Evolutionary conservation across 2,329 filamentous ascomycete species (phyloP).

Genomic region (Pezicula radicicola): DNA sequence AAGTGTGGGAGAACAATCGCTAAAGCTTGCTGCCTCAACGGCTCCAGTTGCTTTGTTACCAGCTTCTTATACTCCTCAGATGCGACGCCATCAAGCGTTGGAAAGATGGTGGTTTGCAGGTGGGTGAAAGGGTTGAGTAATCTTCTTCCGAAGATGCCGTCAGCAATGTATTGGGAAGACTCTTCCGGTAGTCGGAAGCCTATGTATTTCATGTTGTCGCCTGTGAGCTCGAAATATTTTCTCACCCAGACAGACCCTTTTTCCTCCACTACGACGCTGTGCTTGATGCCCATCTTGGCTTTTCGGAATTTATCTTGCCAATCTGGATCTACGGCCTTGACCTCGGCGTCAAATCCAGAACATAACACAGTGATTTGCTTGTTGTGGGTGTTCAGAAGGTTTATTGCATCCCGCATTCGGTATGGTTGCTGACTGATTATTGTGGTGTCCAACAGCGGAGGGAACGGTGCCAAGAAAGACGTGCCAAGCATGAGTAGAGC

Average conservation of each 20-base stretch:
- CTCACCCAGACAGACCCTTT: slow-evolving; percentile 71
- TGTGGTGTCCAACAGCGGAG: slow-evolving; percentile 63
- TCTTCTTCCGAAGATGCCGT: slow-evolving; percentile 74
- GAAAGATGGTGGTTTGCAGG: slow-evolving; percentile 71
- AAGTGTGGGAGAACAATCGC: slow-evolving; percentile 76
- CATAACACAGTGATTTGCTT: slow-evolving; percentile 72
- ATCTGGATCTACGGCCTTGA: slow-evolving; percentile 65
- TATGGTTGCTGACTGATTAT: slow-evolving; percentile 47
- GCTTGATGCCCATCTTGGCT: slow-evolving; percentile 79
- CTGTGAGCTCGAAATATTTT: slow-evolving; percentile 70
- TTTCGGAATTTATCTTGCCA: slow-evolving; percentile 88
- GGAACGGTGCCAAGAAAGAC: slow-evolving; percentile 75
- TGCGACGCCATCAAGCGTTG: slow-evolving; percentile 82
- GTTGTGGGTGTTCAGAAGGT: slow-evolving; percentile 69
- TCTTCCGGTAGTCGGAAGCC: slow-evolving; percentile 89
- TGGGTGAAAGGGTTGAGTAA: slow-evolving; percentile 81
- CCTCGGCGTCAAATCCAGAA: slow-evolving; percentile 74
- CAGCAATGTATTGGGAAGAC: slow-evolving; percentile 84
- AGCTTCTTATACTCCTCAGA: slow-evolving; percentile 79
- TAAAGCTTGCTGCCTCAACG: slow-evolving; percentile 73
- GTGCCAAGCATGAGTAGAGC: slow-evolving; percentile 81
- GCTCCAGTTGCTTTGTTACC: slow-evolving; percentile 70
- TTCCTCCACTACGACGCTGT: slow-evolving; percentile 70
- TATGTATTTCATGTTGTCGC: slow-evolving; percentile 84
- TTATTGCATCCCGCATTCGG: slow-evolving; percentile 73